phyloP scores from a whole-genome alignment of 2,329 filamentous ascomycete genomes.

The Pestalotiopsis sp. region DNA sequence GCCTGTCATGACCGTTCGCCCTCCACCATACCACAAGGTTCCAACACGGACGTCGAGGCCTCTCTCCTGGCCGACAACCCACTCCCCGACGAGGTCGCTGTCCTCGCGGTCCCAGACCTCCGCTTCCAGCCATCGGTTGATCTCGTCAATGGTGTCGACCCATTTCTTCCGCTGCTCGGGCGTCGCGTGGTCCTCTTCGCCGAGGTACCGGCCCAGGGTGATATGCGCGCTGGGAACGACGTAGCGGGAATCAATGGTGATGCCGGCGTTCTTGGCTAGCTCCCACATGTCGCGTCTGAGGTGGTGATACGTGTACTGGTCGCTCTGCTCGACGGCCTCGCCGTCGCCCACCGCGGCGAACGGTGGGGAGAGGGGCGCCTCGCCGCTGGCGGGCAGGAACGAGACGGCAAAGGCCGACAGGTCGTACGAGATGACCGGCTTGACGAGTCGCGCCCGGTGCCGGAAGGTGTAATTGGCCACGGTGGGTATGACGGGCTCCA shows the following conservation, averaged over 20 bases:
- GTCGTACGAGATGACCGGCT: slow-evolving; percentile 83
- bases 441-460: slow-evolving; percentile 76
- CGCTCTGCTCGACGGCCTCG: slow-evolving; percentile 47
- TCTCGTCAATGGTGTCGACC: slow-evolving; percentile 70
- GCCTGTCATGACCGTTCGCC: slow-evolving; percentile 66
- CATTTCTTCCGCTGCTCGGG: slow-evolving; percentile 63
- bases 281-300: slow-evolving; percentile 78
- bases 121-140: slow-evolving; percentile 74
- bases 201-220: slow-evolving; percentile 81
- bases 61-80: slow-evolving; percentile 84
- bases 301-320: slow-evolving; percentile 87
- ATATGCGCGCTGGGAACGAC: slow-evolving; percentile 89
- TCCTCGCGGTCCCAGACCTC: slow-evolving; percentile 67
- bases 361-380: slow-evolving; percentile 46
- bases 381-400: slow-evolving; percentile 78
- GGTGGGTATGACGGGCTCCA: slow-evolving; percentile 58
- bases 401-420: slow-evolving; percentile 83
- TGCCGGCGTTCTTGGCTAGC: slow-evolving; percentile 60
- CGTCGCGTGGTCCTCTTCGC: slow-evolving; percentile 63
- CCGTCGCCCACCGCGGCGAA: slow-evolving; percentile 40
- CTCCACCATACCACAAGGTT: slow-evolving; percentile 84
- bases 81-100: slow-evolving; percentile 63
- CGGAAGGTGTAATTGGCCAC: slow-evolving; percentile 68
- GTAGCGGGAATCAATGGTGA: slow-evolving; percentile 78
- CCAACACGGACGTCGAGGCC: slow-evolving; percentile 79